Evolutionary conservation across 129 eudicot species (phyloP).

Genomic region (Centella asiatica): DNA sequence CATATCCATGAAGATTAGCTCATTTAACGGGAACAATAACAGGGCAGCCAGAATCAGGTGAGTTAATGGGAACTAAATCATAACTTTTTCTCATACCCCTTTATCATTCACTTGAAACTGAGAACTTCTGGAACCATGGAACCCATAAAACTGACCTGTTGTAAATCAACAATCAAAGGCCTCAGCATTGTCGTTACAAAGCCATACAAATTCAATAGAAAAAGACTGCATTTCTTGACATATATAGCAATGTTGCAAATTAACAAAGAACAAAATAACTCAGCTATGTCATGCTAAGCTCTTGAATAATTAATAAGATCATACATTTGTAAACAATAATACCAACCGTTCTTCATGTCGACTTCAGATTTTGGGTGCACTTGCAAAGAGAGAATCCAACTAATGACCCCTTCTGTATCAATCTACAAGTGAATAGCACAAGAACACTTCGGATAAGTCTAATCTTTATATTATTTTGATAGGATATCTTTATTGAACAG

Average conservation of each 20-base stretch:
- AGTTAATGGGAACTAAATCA: constrained; percentile 3
- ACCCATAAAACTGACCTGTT: constrained; percentile 88
- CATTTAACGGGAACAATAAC: neutral
- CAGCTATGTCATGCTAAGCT: too few species aligned
- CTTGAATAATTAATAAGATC: too few species aligned
- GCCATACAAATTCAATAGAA: neutral
- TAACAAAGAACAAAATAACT: too few species aligned
- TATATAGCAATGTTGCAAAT: too few species aligned
- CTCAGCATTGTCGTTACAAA: neutral
- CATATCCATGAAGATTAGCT: constrained; percentile 1
- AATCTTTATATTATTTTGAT: too few species aligned
- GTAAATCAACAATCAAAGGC: constrained; percentile 7
- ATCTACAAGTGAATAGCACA: constrained; percentile 31
- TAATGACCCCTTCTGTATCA: constrained; percentile 58
- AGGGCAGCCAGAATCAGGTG: neutral
- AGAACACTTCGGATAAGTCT: constrained; percentile 2
- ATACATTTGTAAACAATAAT: neutral
- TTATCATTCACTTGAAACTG: constrained; percentile 49
- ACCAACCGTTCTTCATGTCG: constrained; percentile 54
- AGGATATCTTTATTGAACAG: too few species aligned
- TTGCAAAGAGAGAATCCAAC: constrained; percentile 83
- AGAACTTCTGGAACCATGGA: constrained; percentile 87
- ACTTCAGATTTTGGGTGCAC: constrained; percentile 50
- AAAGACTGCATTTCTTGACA: too few species aligned
- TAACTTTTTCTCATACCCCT: constrained; percentile 40